Percentiles rank a stretch among this genome's conserved stretches.
Conservation (phyloP, 2,329 filamentous ascomycete genomes). For the Cylindrodendrum hubeiense region DNA sequence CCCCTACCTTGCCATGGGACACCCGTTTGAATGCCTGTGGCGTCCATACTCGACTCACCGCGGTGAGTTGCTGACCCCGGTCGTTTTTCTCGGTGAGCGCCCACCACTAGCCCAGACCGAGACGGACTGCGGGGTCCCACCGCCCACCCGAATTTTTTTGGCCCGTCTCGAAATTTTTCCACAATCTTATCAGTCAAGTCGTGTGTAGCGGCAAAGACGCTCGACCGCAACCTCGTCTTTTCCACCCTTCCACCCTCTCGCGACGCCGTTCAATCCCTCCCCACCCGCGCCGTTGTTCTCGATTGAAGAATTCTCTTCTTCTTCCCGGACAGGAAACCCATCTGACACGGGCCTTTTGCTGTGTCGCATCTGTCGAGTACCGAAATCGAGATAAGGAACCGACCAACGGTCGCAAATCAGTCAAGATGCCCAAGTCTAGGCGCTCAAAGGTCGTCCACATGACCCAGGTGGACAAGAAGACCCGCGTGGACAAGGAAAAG, state of each 20-base stretch:
- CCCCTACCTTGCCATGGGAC: background rate
- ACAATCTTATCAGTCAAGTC: constrained; percentile 48
- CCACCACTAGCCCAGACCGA: constrained; percentile 1
- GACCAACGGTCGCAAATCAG: constrained; percentile 26
- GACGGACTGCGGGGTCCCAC: constrained; percentile 46
- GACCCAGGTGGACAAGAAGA: constrained; percentile 93
- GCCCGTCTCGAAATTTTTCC: constrained; percentile 47
- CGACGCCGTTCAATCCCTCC: background rate
- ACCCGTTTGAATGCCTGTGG: background rate
- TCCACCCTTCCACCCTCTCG: background rate
- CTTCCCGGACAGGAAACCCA: constrained; percentile 11
- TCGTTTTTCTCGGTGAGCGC: constrained; percentile 35
- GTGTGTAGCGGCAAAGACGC: constrained; percentile 19
- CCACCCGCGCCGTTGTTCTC: background rate
- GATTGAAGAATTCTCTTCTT: background rate
- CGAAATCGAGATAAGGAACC: constrained; percentile 1
- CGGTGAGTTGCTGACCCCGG: constrained; percentile 30
- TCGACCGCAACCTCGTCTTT: constrained; percentile 5
- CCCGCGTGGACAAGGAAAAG: constrained; percentile 88
- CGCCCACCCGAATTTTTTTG: constrained; percentile 41
- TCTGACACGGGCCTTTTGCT: background rate
- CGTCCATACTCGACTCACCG: background rate
- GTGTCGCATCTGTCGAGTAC: background rate
- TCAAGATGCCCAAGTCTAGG: constrained; percentile 94
- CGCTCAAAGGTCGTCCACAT: constrained; percentile 90